phyloP scores from a whole-genome alignment of 495 filamentous ascomycete genomes.

The Bryoglossum gracile region DNA sequence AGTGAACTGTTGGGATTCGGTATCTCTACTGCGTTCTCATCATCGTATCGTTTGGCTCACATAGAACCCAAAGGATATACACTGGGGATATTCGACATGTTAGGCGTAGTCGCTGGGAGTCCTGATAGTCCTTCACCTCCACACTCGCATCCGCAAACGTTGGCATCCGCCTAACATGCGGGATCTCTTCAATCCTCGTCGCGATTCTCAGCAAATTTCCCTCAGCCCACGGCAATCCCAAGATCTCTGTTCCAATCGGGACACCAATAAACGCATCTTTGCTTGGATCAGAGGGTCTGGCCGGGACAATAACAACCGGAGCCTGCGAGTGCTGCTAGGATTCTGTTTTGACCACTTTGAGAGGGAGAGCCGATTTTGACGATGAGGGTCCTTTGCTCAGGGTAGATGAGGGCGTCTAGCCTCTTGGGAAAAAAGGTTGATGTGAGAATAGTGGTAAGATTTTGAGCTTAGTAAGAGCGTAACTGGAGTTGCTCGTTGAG shows the following conservation, averaged over 20 bases:
- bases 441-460: constrained; percentile 39
- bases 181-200: constrained; percentile 37
- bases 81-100: constrained; percentile 28
- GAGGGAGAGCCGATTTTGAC: constrained; percentile 46
- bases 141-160: constrained; percentile 30
- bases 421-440: constrained; percentile 39
- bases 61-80: constrained; percentile 38
- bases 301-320: constrained; percentile 55
- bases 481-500: constrained; percentile 39
- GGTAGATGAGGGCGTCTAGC: constrained; percentile 56
- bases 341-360: constrained; percentile 56
- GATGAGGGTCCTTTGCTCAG: constrained; percentile 57
- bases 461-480: constrained; percentile 31
- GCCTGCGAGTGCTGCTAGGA: constrained; percentile 57
- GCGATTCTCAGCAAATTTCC: constrained; percentile 21
- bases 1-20: too few relatives aligned
- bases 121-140: constrained; percentile 28
- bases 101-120: constrained; percentile 38
- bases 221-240: constrained; percentile 49
- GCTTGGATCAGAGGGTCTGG: constrained; percentile 29
- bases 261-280: constrained; percentile 45
- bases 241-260: constrained; percentile 58
- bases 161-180: constrained; percentile 39
- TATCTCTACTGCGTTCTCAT: too few relatives aligned
- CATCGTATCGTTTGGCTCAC: background rate